Percentiles rank a stretch among this genome's conserved stretches.
phyloP scores from a whole-genome alignment of 2,329 filamentous ascomycete species.

The Tolypocladium cylindrosporum region DNA sequence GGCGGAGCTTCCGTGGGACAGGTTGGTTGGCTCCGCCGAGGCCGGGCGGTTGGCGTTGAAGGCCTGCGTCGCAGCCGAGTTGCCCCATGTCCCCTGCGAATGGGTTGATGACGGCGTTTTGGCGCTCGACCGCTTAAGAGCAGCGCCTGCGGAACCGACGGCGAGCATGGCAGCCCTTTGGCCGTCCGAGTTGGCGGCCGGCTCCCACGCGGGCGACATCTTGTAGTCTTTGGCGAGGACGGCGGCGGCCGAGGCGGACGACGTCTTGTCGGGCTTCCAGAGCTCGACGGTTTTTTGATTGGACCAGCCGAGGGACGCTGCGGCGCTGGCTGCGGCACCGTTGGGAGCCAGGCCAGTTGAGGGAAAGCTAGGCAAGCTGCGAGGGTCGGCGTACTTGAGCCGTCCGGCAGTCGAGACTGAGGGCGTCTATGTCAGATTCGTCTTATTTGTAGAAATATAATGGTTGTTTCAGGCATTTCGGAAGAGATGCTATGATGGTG shows the following conservation, averaged over 20 bases:
- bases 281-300: conserved; percentile 55
- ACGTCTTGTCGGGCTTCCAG: conserved; percentile 53
- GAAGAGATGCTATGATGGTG: background rate
- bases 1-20: conserved; percentile 16
- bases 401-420: conserved; percentile 25
- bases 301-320: conserved; percentile 64
- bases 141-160: conserved; percentile 24
- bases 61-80: conserved; percentile 61
- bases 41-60: conserved; percentile 31
- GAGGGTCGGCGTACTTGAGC: conserved; percentile 61
- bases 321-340: conserved; percentile 59
- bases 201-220: conserved; percentile 46
- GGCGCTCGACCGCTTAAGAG: conserved; percentile 14
- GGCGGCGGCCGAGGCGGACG: conserved; percentile 39
- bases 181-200: conserved; percentile 53
- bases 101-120: conserved; percentile 7
- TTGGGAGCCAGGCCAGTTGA: conserved; percentile 49
- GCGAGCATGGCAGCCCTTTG: conserved; percentile 68
- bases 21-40: conserved; percentile 7
- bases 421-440: conserved; percentile 3
- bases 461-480: background rate
- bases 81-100: conserved; percentile 38
- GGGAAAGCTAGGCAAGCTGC: conserved; percentile 67
- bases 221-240: conserved; percentile 31
- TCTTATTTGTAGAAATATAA: background rate